These are phyloP conservation scores for Cylindrotheca fusiformis DNA, from an alignment of 108 stramenopile species.

Conservation along the genomic window DNA sequence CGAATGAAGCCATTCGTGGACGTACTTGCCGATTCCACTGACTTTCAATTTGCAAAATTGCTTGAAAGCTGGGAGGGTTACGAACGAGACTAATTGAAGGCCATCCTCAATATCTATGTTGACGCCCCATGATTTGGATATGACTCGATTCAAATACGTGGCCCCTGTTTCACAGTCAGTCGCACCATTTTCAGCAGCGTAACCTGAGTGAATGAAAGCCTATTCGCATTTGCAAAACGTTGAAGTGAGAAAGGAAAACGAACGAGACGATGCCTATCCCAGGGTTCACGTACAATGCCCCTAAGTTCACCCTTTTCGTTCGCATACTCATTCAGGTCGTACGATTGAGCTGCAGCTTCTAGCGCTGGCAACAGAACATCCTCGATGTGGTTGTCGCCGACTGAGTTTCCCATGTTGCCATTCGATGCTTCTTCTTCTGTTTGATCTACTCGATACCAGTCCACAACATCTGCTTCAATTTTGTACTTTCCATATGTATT, in stretches of 20 bases:
- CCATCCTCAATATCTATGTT: not conserved
- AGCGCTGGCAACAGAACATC: slow-evolving; percentile 9
- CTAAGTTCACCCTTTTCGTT: slow-evolving; percentile 14
- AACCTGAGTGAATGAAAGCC: slow-evolving; percentile 57
- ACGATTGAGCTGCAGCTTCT: slow-evolving; percentile 1
- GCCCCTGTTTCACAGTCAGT: slow-evolving; percentile 11
- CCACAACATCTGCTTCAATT: slow-evolving; percentile 33
- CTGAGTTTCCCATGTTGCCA: slow-evolving; percentile 31
- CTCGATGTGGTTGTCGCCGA: slow-evolving; percentile 7
- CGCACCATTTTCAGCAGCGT: slow-evolving; percentile 52
- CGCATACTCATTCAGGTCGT: slow-evolving; percentile 2
- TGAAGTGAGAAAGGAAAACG: too few species aligned
- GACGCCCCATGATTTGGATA: not conserved
- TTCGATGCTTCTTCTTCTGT: slow-evolving; percentile 49
- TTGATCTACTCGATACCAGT: slow-evolving; percentile 43
- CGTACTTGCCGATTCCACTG: slow-evolving; percentile 42
- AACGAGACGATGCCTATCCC: too few species aligned
- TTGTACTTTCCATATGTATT: slow-evolving; percentile 34
- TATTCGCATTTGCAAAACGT: too few species aligned
- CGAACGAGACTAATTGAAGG: not conserved
- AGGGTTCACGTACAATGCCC: too few species aligned
- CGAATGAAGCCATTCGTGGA: slow-evolving; percentile 40
- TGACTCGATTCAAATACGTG: not conserved
- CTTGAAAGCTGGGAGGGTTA: not conserved
- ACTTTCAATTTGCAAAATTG: slow-evolving; percentile 10